Base-by-base conservation (phyloP, 169 alveolate species). In the Theileria parva region DNA sequence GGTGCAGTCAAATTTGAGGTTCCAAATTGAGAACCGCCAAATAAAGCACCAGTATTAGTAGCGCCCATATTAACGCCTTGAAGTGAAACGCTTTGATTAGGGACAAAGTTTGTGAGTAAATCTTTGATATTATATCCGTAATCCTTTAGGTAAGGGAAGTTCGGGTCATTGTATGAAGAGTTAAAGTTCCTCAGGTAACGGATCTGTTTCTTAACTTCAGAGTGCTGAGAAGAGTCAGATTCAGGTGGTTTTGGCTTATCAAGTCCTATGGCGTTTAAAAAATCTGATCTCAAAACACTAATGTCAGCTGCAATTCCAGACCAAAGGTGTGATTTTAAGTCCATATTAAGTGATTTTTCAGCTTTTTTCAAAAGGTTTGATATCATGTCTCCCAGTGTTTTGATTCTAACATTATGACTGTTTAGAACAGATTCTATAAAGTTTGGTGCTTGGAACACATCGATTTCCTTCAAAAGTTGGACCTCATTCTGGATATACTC, bases 181-280 rank as follows among this genome's bases (percentile, higher is more conserved):
- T 85, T 85, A 78, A 85, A 85, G 39, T 73, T 85, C 30, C 69
- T 60, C 25, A 85, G 57, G 60, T 77, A 77, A 15, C 27, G 63
- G 11, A 85, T 85, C 28, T 85, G 81, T 53, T 37, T 70, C 84
- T 85, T 85, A 6, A 85, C 63, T 13, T 85, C 87, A 48, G 25
- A 28, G 23, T 25, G 19, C 28, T 6, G 73, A 60, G 27, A n/a
- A 21, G 55, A 25, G 23, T 11, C 80, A 19, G 21, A 19, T 19
- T 1, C 44, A 17, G 32, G 13, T 2, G 13, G 79, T 6, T n/a
- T 67, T 57, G 7, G 17, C 25, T 8, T 66, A 51, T 17, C 12
- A 3, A 78, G 73, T 3, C 87, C 87, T 21, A 85, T 34, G 17
- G 91, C 86, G 0, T 63, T 65, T 25, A 85, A 65, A 68, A 85